Base-by-base conservation (phyloP, 2,329 filamentous ascomycete species). In the Pezicula rhizophila region DNA sequence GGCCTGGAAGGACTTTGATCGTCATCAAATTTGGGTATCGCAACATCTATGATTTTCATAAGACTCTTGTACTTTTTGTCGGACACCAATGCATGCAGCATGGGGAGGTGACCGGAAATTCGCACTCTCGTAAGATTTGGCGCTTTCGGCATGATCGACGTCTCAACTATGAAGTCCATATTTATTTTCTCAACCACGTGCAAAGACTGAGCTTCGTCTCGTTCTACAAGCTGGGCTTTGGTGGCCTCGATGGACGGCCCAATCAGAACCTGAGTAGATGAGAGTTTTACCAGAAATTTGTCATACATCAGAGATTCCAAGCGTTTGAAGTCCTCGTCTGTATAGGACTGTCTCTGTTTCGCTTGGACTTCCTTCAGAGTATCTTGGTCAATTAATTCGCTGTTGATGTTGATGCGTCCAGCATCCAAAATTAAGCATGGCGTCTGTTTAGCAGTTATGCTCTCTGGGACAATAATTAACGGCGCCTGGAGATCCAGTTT, bases 181-280 rank as follows among this genome's bases (percentile, higher is more conserved):
- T 96, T 99, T 72, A 99, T 99, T 56, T 89, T 84, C 66, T 99
- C 92, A 33, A 99, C 89, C 47, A 99, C 83, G 64, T 97, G 92
- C 56, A 95, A 77, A 54, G 84, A 84, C 49, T 84, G 85, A 1
- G 77, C 75, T 6, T 85, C 79, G 23, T 85, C 80, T 53, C 80
- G 79, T 25, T 82, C 75, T 11, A 79, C 77, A 3, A 99, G 75
- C 58, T 96, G 89, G 4, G 83, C 77, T 63, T 92, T 93, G 0
- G 95, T 93, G 56, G 89, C 87, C 47, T 95, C 85, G 42, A 99
- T 89, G 0, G 92, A 95, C 0, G 91, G 90, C 0, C 93, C 93
- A 54, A 99, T 96, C 40, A 99, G 77, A 15, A 99, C 83, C 67
- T 99, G 93, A 0, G 93, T 99, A 0, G 92, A 95, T 17, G 95